Base-by-base conservation (phyloP, 768 basidiomycete genomes). In the Dacryopinax primogenitus region DNA sequence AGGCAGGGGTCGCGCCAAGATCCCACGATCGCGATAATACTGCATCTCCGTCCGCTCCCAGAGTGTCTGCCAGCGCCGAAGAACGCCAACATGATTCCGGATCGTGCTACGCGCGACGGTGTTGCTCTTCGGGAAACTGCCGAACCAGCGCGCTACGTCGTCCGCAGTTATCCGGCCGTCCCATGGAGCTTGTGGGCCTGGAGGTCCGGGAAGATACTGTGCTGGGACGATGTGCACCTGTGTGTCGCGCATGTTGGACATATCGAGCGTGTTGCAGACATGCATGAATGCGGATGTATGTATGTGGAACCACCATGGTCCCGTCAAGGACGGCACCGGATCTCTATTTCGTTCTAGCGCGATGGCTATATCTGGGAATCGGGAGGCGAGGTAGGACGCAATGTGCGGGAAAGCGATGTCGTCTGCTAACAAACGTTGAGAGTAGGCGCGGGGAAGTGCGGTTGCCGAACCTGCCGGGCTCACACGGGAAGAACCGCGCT, bases 81-180 rank as follows among this genome's bases (percentile, higher is more conserved):
- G 30, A 11, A 58, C 51, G 4, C 51, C 51, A 58, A 58, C 51
- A 58, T 58, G 51, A 18, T 58, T 58, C 51, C 51, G 51, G 3
- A 58, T 58, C 51, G 51, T 58, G 51, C 51, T 58, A 23, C 51
- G 51, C 51, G 51, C 51, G 26, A 58, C 51, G 51, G 15, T 58
- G 30, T 58, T 58, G 51, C 51, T 58, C 51, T 58, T 58, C 13
- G 51, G 51, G 18, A 58, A 58, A 30, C 51, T 58, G 3, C 26
- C 51, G 18, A 58, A 58, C 51, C 51, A 58, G 11, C 51, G 51
- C 4, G 51, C 51, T 6, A 58, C 51, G 26, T 58, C 51, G 51
- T 58, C 51, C 51, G 51, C 51, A 7, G 51, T 58, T 28, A 58
- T 58, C 11, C 51, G 51, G 51, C 51, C 51, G 51, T 58, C 51